Conservation (phyloP, 768 basidiomycete species). For the Leccinum ochraceum region DNA sequence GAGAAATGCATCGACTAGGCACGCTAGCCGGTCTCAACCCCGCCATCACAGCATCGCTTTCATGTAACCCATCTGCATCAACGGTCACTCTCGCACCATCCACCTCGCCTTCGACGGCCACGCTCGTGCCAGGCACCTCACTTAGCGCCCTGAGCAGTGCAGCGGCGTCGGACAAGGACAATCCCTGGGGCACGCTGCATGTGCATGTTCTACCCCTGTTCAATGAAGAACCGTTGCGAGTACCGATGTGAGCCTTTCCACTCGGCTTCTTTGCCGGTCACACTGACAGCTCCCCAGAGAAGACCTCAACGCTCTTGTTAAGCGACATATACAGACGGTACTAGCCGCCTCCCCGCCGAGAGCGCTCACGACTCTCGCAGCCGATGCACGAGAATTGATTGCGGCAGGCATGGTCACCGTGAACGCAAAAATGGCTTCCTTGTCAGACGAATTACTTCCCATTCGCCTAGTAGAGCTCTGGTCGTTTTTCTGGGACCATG, state of each 20-base stretch:
- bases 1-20: conserved; percentile 85
- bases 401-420: conserved; percentile 90
- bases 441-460: conserved; percentile 80
- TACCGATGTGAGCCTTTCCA: conserved; percentile 65
- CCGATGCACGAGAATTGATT: conserved; percentile 82
- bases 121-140: conserved; percentile 36
- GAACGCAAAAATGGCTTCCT: conserved; percentile 74
- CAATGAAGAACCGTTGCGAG: conserved; percentile 83
- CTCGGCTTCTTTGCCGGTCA: background rate
- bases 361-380: conserved; percentile 70
- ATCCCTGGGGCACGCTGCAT: conserved; percentile 82
- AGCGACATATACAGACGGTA: conserved; percentile 72
- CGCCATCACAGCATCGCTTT: conserved; percentile 36
- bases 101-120: conserved; percentile 37
- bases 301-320: conserved; percentile 83
- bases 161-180: conserved; percentile 50
- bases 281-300: conserved; percentile 52
- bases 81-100: conserved; percentile 44
- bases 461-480: conserved; percentile 82
- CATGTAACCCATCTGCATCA: conserved; percentile 48
- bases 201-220: conserved; percentile 89
- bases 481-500: conserved; percentile 92
- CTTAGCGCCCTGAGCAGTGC: conserved; percentile 23
- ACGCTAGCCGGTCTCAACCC: conserved; percentile 58
- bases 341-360: conserved; percentile 73